Evolutionary conservation across 495 filamentous ascomycete genomes (phyloP), one percentile per base, ranked within the genome.

Genomic region (Xylaria flabelliformis): DNA sequence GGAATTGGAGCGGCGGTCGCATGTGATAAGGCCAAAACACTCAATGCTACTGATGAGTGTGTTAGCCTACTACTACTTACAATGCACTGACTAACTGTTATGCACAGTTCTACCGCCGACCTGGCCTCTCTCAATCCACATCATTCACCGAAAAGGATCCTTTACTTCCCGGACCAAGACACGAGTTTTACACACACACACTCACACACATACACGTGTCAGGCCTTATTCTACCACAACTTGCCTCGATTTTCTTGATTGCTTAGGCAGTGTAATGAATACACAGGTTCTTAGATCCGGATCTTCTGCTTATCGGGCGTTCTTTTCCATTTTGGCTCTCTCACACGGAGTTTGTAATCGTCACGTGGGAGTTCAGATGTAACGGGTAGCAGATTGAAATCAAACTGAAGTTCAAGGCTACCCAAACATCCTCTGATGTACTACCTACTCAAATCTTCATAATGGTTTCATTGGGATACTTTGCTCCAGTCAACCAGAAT

Each of bases 1-100:
- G 58, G 58, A 61, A 41, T n/a, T 21, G 50, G 48, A 24, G 48
- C 32, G 29, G 9, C 17, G 65, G 65, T 32, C 65, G 65, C 65
- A 67, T 67, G 65, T 56, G 65, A 67, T 29, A 29, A 67, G 50
- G 65, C 48, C 65, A 67, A 39, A 29, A 19, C 46, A 53, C 64
- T 53, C 19, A 19, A 39, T 53, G 41, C 64, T 53, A 66, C 64
- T 36, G 39, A 64, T 64, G 39, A 64, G 36, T n/a, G 19, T 63
- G 19, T 41, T 62, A 42, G 9, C 41, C 55, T 59, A 21, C 29
- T 42, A 42, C 55, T 59, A 21, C 29, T 42, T 12, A 56, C 10
- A 56, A 56, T 56, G 53, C 4, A 17, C 24, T 26, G 51, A 56
- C 24, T 26, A 24, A 56, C 51, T 56, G 51, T 21, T 56, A 24